Conservation (phyloP, 306 rosid species). For the Urtica urens region DNA sequence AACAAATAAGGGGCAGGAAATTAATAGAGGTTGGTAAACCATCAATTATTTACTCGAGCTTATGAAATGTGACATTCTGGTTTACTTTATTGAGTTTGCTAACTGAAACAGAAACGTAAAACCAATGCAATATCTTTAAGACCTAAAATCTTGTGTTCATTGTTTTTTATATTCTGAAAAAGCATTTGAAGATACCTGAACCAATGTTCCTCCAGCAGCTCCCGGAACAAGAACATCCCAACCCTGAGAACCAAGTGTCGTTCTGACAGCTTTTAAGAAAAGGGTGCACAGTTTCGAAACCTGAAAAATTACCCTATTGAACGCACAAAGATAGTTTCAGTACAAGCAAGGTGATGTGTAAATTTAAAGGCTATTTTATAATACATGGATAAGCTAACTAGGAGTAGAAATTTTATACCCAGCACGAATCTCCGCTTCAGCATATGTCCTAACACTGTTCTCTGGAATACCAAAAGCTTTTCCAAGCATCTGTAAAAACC, state of each 20-base stretch:
- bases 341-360: no score
- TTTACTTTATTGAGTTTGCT: neutral
- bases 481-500: conserved; percentile 58
- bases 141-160: no score
- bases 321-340: conserved; percentile 18
- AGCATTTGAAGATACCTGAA: conserved; percentile 45
- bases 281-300: conserved; percentile 85
- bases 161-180: no score
- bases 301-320: conserved; percentile 80
- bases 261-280: conserved; percentile 80
- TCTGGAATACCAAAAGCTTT: conserved; percentile 87
- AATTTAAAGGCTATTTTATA: no score
- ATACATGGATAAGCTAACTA: neutral
- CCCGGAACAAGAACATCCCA: conserved; percentile 99
- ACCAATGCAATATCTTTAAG: no score
- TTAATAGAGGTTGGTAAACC: neutral
- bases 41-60: neutral
- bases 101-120: neutral
- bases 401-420: conserved; percentile 36
- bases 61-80: neutral
- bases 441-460: conserved; percentile 68
- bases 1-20: neutral
- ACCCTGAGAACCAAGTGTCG: conserved; percentile 73
- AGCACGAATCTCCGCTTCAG: conserved; percentile 95
- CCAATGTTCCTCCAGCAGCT: conserved; percentile 60